Evolutionary conservation across 306 rosid species (phyloP).

Genomic region (Glycine tomentella): DNA sequence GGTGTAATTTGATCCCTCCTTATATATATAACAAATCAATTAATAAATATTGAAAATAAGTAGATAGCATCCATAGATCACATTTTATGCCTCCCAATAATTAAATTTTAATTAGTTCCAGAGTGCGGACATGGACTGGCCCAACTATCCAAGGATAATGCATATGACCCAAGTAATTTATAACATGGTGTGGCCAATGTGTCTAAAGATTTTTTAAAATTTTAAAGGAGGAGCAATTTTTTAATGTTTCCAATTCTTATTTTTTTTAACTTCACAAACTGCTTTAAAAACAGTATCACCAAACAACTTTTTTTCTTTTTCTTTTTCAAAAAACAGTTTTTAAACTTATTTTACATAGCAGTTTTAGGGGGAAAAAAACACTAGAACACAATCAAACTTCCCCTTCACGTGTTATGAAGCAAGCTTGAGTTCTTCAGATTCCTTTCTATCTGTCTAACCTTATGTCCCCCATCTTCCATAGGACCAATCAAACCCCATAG

Average conservation of each 20-base stretch:
- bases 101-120: background rate
- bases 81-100: background rate
- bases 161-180: background rate
- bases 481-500: background rate
- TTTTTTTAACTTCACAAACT: too few relatives aligned
- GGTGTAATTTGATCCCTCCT: too few relatives aligned
- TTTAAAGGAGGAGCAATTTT: background rate
- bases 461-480: background rate
- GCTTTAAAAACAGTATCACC: too few relatives aligned
- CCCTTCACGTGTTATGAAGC: background rate
- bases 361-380: too few relatives aligned
- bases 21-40: constrained; percentile 12
- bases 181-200: background rate
- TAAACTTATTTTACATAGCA: background rate
- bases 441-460: background rate
- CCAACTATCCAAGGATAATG: background rate
- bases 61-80: background rate
- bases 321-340: too few relatives aligned
- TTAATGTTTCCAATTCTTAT: background rate
- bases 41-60: constrained; percentile 5
- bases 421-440: constrained; percentile 10
- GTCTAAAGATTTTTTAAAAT: background rate
- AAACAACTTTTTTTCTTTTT: too few relatives aligned
- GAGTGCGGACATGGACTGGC: background rate
- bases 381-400: background rate